These are phyloP conservation scores for Bothriochloa decipiens DNA, from an alignment of 176 grass and related monocot genomes.

Conservation along the genomic window DNA sequence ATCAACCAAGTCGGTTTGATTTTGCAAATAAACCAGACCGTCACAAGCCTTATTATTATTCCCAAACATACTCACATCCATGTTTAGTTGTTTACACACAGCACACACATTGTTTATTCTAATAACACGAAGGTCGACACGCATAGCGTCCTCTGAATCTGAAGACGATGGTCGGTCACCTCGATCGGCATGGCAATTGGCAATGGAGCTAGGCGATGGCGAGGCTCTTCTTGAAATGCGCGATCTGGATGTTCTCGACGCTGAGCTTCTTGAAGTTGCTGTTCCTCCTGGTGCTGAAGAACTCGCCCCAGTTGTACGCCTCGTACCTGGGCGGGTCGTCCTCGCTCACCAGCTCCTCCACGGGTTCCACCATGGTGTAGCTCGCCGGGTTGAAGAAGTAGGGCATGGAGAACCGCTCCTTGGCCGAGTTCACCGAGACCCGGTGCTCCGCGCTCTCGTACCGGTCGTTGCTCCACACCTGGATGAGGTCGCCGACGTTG, in stretches of 20 bases:
- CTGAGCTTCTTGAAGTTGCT: conserved; percentile 76
- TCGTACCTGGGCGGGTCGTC: conserved; percentile 57
- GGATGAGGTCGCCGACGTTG: conserved; percentile 68
- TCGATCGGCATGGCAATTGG: too few species aligned
- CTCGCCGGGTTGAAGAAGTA: conserved; percentile 78
- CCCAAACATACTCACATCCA: too few species aligned
- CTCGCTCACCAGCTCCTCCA: conserved; percentile 59
- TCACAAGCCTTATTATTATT: too few species aligned
- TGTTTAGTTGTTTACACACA: too few species aligned
- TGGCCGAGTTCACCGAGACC: conserved; percentile 54
- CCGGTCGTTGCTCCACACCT: conserved; percentile 96
- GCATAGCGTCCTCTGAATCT: too few species aligned
- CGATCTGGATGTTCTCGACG: conserved; percentile 70
- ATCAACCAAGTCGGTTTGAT: too few species aligned
- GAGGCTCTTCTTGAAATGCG: conserved; percentile 61
- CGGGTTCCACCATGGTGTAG: conserved; percentile 49
- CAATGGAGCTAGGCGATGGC: background rate
- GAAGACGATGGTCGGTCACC: too few species aligned
- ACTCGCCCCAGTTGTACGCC: conserved; percentile 62
- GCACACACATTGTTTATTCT: too few species aligned
- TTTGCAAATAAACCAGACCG: too few species aligned
- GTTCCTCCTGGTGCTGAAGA: conserved; percentile 62
- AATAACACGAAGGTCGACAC: too few species aligned
- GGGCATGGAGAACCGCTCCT: conserved; percentile 57
- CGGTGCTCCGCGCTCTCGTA: conserved; percentile 88